Conservation (phyloP, 805 yeast genomes). For the Aciculoconidium aculeatum region DNA sequence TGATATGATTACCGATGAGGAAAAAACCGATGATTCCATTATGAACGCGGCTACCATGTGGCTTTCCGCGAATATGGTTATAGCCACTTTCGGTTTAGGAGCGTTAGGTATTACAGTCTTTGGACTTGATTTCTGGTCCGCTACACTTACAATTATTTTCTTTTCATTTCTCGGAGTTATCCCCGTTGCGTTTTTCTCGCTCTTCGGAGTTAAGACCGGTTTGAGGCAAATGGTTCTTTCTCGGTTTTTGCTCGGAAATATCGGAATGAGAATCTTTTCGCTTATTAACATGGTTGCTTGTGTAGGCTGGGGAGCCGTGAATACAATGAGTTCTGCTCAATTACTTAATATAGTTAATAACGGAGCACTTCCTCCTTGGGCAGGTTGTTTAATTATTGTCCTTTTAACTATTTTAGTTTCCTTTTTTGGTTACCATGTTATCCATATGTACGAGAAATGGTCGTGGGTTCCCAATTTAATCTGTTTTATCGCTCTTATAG, state of each 20-base stretch:
- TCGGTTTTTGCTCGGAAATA: constrained; percentile 70
- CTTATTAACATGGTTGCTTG: constrained; percentile 76
- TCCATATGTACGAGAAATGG: constrained; percentile 79
- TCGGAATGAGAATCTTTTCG: constrained; percentile 71
- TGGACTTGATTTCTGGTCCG: constrained; percentile 68
- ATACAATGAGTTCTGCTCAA: constrained; percentile 86
- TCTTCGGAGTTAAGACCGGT: constrained; percentile 80
- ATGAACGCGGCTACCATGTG: constrained; percentile 81
- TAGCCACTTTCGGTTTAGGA: constrained; percentile 79
- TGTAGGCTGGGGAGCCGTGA: constrained; percentile 94
- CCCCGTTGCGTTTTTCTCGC: constrained; percentile 79
- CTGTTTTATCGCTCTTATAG: constrained; percentile 72
- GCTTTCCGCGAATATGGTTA: constrained; percentile 84
- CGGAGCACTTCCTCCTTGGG: constrained; percentile 77
- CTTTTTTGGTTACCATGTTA: constrained; percentile 77
- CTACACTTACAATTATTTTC: constrained; percentile 60
- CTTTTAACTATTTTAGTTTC: constrained; percentile 65
- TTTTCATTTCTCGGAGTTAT: constrained; percentile 67
- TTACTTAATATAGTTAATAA: constrained; percentile 70
- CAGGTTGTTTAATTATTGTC: constrained; percentile 74
- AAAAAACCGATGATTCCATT: constrained; percentile 61
- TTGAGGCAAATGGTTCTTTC: constrained; percentile 84
- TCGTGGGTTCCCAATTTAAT: constrained; percentile 81
- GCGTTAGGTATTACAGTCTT: constrained; percentile 53
- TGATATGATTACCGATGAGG: constrained; percentile 74